These are phyloP conservation scores for Pterula multifida DNA, from an alignment of 1,284 basidiomycete species.

Conservation along the genomic window DNA sequence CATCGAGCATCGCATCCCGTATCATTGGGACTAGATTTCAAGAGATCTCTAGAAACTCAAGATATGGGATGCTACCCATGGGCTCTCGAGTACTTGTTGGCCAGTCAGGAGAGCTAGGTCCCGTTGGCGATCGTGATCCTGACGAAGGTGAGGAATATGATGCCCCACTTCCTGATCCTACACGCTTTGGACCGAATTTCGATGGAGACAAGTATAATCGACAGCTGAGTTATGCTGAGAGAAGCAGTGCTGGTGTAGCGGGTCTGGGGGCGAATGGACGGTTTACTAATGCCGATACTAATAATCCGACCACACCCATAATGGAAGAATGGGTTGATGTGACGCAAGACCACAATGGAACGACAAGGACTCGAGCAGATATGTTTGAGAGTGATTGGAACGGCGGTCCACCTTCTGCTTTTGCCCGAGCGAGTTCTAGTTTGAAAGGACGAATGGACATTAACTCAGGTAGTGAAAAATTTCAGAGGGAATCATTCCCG, in stretches of 20 bases:
- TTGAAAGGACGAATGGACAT: not conserved
- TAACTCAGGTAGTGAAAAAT: not conserved
- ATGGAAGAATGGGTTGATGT: constrained; percentile 7
- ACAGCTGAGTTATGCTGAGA: constrained; percentile 20
- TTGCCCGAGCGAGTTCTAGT: not conserved
- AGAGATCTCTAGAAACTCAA: constrained; percentile 54
- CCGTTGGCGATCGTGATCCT: constrained; percentile 14
- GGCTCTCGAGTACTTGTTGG: constrained; percentile 50
- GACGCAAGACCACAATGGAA: not conserved
- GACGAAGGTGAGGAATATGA: constrained; percentile 15
- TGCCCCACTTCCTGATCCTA: constrained; percentile 34
- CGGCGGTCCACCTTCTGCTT: not conserved
- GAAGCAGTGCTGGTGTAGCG: constrained; percentile 21
- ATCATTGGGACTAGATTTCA: constrained; percentile 59
- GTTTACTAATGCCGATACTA: constrained; percentile 19
- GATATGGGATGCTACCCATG: constrained; percentile 44
- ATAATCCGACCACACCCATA: constrained; percentile 13
- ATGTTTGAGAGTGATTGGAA: not conserved
- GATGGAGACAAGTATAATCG: constrained; percentile 21
- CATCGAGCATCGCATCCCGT: constrained; percentile 38
- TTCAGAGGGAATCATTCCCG: not conserved
- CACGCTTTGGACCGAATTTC: constrained; percentile 38
- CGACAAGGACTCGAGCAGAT: not conserved
- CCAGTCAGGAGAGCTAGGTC: constrained; percentile 35
- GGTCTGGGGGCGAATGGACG: constrained; percentile 31